These are phyloP conservation scores for Wallacemonas rigidus DNA, from an alignment of 208 protist genomes.

Conservation along the genomic window DNA sequence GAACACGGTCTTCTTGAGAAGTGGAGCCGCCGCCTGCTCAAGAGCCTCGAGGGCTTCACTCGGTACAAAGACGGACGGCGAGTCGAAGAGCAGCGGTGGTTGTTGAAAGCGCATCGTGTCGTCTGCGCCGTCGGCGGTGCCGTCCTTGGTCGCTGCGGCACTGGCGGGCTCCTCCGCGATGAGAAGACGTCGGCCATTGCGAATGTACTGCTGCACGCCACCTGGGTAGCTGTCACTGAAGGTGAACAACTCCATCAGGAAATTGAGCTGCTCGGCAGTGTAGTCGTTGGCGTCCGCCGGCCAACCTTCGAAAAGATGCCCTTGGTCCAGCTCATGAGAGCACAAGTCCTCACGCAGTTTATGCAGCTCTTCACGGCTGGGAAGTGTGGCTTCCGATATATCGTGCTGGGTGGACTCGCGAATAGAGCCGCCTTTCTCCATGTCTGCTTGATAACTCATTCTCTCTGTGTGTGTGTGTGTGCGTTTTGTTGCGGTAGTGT, in stretches of 20 bases:
- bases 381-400: neutral
- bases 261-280: conserved; percentile 37
- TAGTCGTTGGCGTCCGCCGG: conserved; percentile 37
- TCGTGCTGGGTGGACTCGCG: neutral
- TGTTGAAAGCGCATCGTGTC: conserved; percentile 48
- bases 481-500: neutral
- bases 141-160: neutral
- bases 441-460: neutral
- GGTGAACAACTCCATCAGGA: conserved; percentile 59
- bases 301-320: conserved; percentile 72
- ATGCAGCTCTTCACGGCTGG: conserved; percentile 38
- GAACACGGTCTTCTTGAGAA: conserved; percentile 72
- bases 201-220: conserved; percentile 82
- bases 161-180: conserved; percentile 5
- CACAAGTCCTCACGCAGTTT: conserved; percentile 55
- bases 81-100: conserved; percentile 64
- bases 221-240: conserved; percentile 67
- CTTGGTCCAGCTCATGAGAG: conserved; percentile 46
- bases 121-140: conserved; percentile 16
- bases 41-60: conserved; percentile 43
- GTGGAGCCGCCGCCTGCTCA: conserved; percentile 42
- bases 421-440: conserved; percentile 8
- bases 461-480: neutral
- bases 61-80: conserved; percentile 48
- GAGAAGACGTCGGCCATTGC: conserved; percentile 77